Evolutionary conservation across 2,329 filamentous ascomycete genomes (phyloP).

Genomic region (Graphilbum ipis-grandicollis): DNA sequence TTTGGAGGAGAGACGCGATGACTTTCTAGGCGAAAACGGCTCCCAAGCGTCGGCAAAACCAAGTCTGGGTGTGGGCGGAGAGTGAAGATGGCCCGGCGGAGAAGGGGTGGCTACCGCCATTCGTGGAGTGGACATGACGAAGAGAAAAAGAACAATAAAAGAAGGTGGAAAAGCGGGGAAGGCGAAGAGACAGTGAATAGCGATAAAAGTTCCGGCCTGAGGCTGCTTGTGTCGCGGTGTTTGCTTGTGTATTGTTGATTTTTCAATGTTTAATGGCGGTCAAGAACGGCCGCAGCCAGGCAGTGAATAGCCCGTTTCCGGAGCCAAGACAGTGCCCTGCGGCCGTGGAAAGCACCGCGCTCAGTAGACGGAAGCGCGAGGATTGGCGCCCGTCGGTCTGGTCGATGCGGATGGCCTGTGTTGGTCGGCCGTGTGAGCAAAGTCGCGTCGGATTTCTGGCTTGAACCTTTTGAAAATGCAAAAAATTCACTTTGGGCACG

Average conservation of each 20-base stretch:
- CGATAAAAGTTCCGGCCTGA: too few relatives aligned
- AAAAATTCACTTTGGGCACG: too few relatives aligned
- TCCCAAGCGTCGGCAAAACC: constrained; percentile 54
- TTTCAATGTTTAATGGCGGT: neutral
- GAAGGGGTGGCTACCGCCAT: constrained; percentile 37
- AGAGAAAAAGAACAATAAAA: neutral
- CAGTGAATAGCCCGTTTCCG: neutral
- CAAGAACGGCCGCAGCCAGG: neutral
- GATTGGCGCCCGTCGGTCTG: too few relatives aligned
- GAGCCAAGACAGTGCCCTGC: neutral
- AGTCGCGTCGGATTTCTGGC: too few relatives aligned
- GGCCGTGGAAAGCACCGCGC: too few relatives aligned
- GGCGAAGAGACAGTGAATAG: neutral
- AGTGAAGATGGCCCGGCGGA: constrained; percentile 38
- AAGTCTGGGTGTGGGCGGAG: constrained; percentile 51
- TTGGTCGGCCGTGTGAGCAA: too few relatives aligned
- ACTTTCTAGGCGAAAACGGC: constrained; percentile 56
- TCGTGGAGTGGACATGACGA: constrained; percentile 19
- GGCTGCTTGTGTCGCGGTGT: too few relatives aligned
- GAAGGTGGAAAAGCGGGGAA: neutral
- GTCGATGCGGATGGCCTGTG: too few relatives aligned
- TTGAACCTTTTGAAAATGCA: too few relatives aligned
- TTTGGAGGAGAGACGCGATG: constrained; percentile 36
- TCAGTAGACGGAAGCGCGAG: too few relatives aligned
- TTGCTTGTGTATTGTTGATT: too few relatives aligned